Evolutionary conservation across 139 green algal genomes (phyloP), one percentile per base, ranked within the genome.

Genomic region (Nannochloris sp.): DNA sequence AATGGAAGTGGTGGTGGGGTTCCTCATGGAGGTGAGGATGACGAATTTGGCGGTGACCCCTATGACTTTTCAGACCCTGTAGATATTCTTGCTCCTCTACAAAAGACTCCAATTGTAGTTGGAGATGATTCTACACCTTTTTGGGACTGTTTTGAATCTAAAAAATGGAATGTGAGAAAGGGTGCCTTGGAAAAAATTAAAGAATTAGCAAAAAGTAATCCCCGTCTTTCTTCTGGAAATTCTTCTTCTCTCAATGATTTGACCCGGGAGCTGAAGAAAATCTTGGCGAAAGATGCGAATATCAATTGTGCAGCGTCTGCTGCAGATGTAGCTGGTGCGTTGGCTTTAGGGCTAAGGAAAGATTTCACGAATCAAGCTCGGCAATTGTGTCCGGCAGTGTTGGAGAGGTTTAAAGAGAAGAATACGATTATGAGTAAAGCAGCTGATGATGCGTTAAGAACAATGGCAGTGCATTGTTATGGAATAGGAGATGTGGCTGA

Each of bases 381-480:
- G 39, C 27, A 35, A 8, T 64, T 81, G 27, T 80, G 55, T 35
- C 47, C 55, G 2, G 60, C 81, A 29, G 39, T 96, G 48, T 63
- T 96, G 53, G 89, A 95, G 24, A 89, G 92, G 65, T 82, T 90
- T 59, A 95, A 92, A 71, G 91, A 97, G 68, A 96, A 96, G 70
- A 95, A 91, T 55, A 73, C 77, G 13, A 75, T 71, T 9, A 86
- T 96, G 55, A 75, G 72, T 45, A 66, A 60, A 23, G 76, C 83
- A 4, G 70, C 68, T 15, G 59, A 74, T 35, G 76, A 87, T 10
- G 68, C 89, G n/a, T 77, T 96, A 10, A 60, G 54, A 8, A 25
- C 56, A 24, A 44, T 80, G 7, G 59, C n/a, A 25, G 33, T 57
- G 24, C 75, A 91, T 67, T 92, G 88, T 73, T 85, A 84, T 54